A percentile compares a stretch with the other conserved stretches of the same genome.
phyloP scores from a whole-genome alignment of 2,329 filamentous ascomycete genomes.

The Fusarium caatingaense region DNA sequence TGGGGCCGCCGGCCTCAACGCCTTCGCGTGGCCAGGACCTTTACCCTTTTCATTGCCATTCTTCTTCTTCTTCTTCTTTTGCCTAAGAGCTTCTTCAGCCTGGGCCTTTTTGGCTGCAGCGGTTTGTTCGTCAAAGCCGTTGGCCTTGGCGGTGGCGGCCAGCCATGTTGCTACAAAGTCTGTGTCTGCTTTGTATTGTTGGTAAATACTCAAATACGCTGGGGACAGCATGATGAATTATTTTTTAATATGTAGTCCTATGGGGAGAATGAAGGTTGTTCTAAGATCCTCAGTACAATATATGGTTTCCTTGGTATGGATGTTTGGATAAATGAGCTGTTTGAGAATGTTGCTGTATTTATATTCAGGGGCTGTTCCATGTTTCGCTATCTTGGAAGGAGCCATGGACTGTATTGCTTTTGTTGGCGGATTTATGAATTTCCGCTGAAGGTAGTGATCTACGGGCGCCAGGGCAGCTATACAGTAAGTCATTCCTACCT shows the following conservation, averaged over 20 bases:
- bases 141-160: constrained; percentile 23
- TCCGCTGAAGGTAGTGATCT: not conserved
- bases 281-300: no score
- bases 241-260: no score
- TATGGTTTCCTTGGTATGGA: no score
- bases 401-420: not conserved
- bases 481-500: not conserved
- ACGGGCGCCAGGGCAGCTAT: no score
- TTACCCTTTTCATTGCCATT: constrained; percentile 23
- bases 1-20: not conserved
- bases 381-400: not conserved
- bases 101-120: not conserved
- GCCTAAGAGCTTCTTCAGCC: not conserved
- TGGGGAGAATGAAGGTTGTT: no score
- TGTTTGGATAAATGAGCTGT: no score
- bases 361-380: not conserved
- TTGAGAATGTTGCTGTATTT: no score
- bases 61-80: not conserved
- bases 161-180: constrained; percentile 37
- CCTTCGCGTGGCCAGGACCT: not conserved
- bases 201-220: constrained; percentile 14
- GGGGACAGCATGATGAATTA: not conserved
- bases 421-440: not conserved
- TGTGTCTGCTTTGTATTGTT: constrained; percentile 39
- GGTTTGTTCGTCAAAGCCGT: constrained; percentile 11